A percentile compares a stretch with the other conserved stretches of the same genome.
Conservation (phyloP, 2,329 filamentous ascomycete species). For the Aspergillus sp. region DNA sequence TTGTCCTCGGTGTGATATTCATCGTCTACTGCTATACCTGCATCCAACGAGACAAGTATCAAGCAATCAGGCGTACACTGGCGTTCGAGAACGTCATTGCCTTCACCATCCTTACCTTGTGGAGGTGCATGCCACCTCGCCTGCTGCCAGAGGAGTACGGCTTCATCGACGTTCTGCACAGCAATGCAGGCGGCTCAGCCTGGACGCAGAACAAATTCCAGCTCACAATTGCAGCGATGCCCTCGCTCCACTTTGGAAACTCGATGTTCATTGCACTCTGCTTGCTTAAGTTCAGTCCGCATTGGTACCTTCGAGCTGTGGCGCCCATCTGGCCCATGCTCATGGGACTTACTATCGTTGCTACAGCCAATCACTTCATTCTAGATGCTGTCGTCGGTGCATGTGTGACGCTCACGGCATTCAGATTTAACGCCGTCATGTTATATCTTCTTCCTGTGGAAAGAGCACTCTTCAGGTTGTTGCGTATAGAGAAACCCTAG, state of each 20-base stretch:
- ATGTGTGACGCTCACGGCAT: slow-evolving; percentile 26
- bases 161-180: slow-evolving; percentile 51
- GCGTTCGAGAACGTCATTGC: slow-evolving; percentile 53
- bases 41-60: slow-evolving; percentile 44
- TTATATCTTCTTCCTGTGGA: slow-evolving; percentile 28
- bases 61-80: slow-evolving; percentile 49
- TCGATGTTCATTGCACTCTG: slow-evolving; percentile 33
- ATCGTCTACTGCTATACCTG: slow-evolving; percentile 53
- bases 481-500: slow-evolving; percentile 29
- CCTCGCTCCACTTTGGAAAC: slow-evolving; percentile 51
- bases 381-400: slow-evolving; percentile 68
- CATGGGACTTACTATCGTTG: slow-evolving; percentile 60
- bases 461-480: slow-evolving; percentile 19
- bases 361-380: slow-evolving; percentile 69
- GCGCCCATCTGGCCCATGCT: slow-evolving; percentile 48
- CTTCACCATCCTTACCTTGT: slow-evolving; percentile 51
- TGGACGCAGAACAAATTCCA: slow-evolving; percentile 53
- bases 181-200: slow-evolving; percentile 23
- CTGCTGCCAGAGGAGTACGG: slow-evolving; percentile 49
- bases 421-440: slow-evolving; percentile 25
- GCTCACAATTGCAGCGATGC: slow-evolving; percentile 54
- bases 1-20: slow-evolving; percentile 50
- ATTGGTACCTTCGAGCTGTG: slow-evolving; percentile 38
- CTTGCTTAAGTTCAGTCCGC: slow-evolving; percentile 45
- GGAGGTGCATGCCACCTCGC: slow-evolving; percentile 53